A percentile compares a stretch with the other conserved stretches of the same genome.
phyloP scores from a whole-genome alignment of 2,329 filamentous ascomycete species.

The Tympanopsis confertula region DNA sequence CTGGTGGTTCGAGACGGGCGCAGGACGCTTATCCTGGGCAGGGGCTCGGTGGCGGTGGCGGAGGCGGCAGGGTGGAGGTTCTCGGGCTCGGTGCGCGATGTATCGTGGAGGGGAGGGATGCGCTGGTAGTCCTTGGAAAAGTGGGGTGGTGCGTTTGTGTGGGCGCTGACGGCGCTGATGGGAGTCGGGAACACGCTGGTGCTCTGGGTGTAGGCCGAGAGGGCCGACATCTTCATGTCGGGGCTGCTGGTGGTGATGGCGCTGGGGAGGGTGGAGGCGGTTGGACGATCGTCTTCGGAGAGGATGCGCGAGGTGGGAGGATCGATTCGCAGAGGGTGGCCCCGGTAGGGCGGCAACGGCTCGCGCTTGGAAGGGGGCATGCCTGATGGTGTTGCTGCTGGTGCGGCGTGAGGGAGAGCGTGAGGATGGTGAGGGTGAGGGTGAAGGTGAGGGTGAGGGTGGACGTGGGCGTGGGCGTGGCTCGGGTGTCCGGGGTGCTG shows the following conservation, averaged over 20 bases:
- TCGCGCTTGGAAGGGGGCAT: conserved; percentile 33
- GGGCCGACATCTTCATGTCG: conserved; percentile 48
- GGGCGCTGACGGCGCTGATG: conserved; percentile 38
- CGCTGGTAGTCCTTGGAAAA: conserved; percentile 45
- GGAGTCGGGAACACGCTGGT: conserved; percentile 50
- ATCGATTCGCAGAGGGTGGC: conserved; percentile 50
- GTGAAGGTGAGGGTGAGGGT: conserved; percentile 10
- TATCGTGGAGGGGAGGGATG: conserved; percentile 48
- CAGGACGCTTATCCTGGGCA: conserved; percentile 46
- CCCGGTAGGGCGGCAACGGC: conserved; percentile 45
- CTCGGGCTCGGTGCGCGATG: conserved; percentile 42
- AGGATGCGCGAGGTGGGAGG: conserved; percentile 44
- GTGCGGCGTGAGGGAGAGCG: background rate
- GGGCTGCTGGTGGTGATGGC: conserved; percentile 45
- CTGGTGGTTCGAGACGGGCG: conserved; percentile 37
- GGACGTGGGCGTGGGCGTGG: conserved; percentile 12
- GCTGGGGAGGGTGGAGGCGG: conserved; percentile 46
- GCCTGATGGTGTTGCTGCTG: background rate
- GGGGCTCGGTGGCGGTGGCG: conserved; percentile 23
- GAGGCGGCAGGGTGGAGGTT: conserved; percentile 34
- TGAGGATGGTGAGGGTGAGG: background rate
- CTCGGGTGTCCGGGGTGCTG: conserved; percentile 16
- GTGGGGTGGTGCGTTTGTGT: conserved; percentile 12
- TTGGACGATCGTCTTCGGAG: conserved; percentile 45
- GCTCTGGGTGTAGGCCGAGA: conserved; percentile 34